Evolutionary conservation across 164 flowering plant genomes (phyloP).

Genomic region (Vitis vinifera): DNA sequence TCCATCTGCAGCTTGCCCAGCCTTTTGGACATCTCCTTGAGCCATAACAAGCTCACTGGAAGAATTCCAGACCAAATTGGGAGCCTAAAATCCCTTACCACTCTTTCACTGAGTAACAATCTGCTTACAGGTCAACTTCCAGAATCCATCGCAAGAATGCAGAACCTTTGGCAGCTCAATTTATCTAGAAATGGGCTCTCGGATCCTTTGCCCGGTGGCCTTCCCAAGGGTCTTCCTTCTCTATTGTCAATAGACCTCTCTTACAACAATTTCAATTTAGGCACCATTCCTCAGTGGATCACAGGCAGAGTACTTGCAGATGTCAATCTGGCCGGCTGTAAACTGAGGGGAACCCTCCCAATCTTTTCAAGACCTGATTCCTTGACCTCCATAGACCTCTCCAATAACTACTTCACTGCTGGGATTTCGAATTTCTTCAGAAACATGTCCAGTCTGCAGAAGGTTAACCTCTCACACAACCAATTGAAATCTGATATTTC

Average conservation of each 20-base stretch:
- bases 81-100: conserved; percentile 56
- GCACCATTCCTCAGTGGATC: conserved; percentile 78
- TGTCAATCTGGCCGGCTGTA: conserved; percentile 80
- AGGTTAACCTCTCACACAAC: conserved; percentile 71
- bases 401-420: conserved; percentile 57
- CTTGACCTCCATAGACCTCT: conserved; percentile 70
- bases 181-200: conserved; percentile 70
- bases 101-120: conserved; percentile 58
- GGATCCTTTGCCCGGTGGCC: conserved; percentile 52
- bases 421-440: conserved; percentile 52
- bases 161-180: conserved; percentile 73
- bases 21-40: conserved; percentile 57
- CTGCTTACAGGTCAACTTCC: conserved; percentile 71
- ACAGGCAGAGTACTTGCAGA: conserved; percentile 54
- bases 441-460: conserved; percentile 61
- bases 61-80: conserved; percentile 65
- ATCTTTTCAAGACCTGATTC: conserved; percentile 53
- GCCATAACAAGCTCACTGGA: conserved; percentile 67
- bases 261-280: conserved; percentile 66
- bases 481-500: conserved; percentile 53
- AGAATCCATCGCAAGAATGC: conserved; percentile 52
- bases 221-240: conserved; percentile 59
- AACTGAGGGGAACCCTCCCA: conserved; percentile 69
- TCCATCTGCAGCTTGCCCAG: conserved; percentile 47
- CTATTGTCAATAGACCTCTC: conserved; percentile 79